A percentile compares a stretch with the other conserved stretches of the same genome.
Conservation (phyloP, 192 early-diverging fungal genomes). For the Backusella sp. region DNA sequence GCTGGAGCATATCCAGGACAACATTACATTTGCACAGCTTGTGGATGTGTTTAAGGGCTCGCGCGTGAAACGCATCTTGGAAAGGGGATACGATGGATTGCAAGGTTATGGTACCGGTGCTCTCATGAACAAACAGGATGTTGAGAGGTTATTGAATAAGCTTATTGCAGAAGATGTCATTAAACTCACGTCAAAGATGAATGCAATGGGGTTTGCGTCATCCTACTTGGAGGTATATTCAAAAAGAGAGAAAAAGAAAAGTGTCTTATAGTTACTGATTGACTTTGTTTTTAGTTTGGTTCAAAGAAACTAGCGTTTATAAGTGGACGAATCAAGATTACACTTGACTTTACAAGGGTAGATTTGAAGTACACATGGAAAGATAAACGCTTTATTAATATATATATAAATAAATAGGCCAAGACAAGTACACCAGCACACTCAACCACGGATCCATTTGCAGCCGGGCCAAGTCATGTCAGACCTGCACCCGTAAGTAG, state of each 20-base stretch:
- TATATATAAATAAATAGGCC: not conserved
- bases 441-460: not conserved
- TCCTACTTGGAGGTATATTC: conserved; percentile 15
- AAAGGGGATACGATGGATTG: conserved; percentile 49
- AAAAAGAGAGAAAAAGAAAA: not conserved
- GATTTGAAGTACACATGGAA: not conserved
- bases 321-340: not conserved
- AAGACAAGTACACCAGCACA: too few relatives aligned
- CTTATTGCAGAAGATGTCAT: conserved; percentile 52
- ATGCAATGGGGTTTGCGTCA: conserved; percentile 56
- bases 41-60: conserved; percentile 78
- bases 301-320: not conserved
- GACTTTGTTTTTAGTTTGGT: not conserved
- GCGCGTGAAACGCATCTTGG: conserved; percentile 38
- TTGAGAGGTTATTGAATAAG: conserved; percentile 68
- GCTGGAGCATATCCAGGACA: conserved; percentile 38
- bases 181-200: conserved; percentile 58
- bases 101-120: conserved; percentile 55
- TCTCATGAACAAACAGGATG: conserved; percentile 45
- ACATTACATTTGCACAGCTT: conserved; percentile 68
- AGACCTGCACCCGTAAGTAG: not conserved
- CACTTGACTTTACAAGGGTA: not conserved
- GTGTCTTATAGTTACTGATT: not conserved
- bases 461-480: not conserved
- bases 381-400: not conserved